These are phyloP conservation scores for Calocybe gangraenosa DNA, from an alignment of 768 basidiomycete genomes.

Conservation along the genomic window DNA sequence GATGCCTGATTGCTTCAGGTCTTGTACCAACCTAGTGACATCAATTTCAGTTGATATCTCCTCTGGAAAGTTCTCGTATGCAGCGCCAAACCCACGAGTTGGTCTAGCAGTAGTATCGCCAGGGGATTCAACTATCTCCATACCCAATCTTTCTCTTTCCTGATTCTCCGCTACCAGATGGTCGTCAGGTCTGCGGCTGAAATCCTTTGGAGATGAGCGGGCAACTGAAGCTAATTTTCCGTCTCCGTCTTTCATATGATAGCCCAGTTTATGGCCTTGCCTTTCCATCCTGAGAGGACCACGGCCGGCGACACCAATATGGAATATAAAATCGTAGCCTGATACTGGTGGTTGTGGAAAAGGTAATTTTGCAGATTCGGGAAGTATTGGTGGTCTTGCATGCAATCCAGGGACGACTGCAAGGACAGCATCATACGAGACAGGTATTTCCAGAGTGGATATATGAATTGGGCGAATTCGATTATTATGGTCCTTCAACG, in stretches of 20 bases:
- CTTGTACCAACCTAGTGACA: slow-evolving; percentile 51
- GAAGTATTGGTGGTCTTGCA: slow-evolving; percentile 51
- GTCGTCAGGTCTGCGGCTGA: slow-evolving; percentile 34
- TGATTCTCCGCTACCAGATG: slow-evolving; percentile 30
- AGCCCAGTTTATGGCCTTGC: slow-evolving; percentile 63
- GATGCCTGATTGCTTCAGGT: slow-evolving; percentile 47
- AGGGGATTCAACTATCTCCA: slow-evolving; percentile 31
- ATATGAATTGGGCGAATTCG: slow-evolving; percentile 48
- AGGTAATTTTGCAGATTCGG: slow-evolving; percentile 27
- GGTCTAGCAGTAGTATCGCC: slow-evolving; percentile 33
- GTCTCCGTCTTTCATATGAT: slow-evolving; percentile 62
- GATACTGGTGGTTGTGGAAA: slow-evolving; percentile 36
- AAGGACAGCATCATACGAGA: slow-evolving; percentile 55
- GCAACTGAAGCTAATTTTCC: slow-evolving; percentile 53
- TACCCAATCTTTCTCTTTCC: slow-evolving; percentile 32
- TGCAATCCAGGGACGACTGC: slow-evolving; percentile 55
- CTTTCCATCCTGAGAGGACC: slow-evolving; percentile 63
- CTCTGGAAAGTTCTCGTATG: slow-evolving; percentile 53
- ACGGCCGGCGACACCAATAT: slow-evolving; percentile 63
- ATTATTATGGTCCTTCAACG: slow-evolving; percentile 11
- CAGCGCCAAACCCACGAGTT: slow-evolving; percentile 38
- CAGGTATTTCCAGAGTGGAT: slow-evolving; percentile 53
- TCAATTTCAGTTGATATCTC: slow-evolving; percentile 60
- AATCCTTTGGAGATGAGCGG: slow-evolving; percentile 36
- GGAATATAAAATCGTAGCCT: slow-evolving; percentile 69